Percentiles rank a stretch among this genome's conserved stretches.
Conservation (phyloP, 345 rosid species). For the sweet orange (Citrus sinensis) region DVS_A1.0 CM039168.1:19391001-19391500, state of each 20-base stretch:
- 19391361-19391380: constrained; percentile 81
- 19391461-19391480: constrained; percentile 89
- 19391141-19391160: constrained; percentile 56
- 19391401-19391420: constrained; percentile 58
- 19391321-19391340: constrained; percentile 62
- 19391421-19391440: constrained; percentile 47
- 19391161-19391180: constrained; percentile 62
- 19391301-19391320: constrained; percentile 67
- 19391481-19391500: constrained; percentile 51
- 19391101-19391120: background rate
- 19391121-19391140: constrained; percentile 56
- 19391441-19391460: constrained; percentile 61
- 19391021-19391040: too few relatives aligned
- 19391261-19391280: constrained; percentile 77
- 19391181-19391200: constrained; percentile 84
- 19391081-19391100: too few relatives aligned
- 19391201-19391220: constrained; percentile 69
- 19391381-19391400: constrained; percentile 69
- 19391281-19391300: constrained; percentile 76
- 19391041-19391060: too few relatives aligned
- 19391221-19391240: constrained; percentile 73
- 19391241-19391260: constrained; percentile 76
- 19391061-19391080: too few relatives aligned
- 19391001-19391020: too few relatives aligned
- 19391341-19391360: constrained; percentile 72